phyloP scores from a whole-genome alignment of 1,284 basidiomycete genomes.

The Malassezia dermatis region DNA sequence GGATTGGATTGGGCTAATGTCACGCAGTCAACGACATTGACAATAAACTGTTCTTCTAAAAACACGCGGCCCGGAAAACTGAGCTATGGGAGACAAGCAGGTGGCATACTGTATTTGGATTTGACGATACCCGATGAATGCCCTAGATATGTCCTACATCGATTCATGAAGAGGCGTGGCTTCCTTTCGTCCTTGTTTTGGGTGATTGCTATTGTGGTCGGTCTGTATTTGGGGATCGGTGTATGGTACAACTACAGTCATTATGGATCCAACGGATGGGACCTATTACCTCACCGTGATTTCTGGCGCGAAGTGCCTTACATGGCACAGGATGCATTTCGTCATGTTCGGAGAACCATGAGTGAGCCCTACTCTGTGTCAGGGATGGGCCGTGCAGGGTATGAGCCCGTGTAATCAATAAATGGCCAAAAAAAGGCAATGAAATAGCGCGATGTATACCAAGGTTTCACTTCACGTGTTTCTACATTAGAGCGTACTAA shows the following conservation, averaged over 20 bases:
- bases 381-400: neutral
- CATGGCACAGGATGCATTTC: constrained; percentile 23
- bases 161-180: neutral
- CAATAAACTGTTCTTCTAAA: neutral
- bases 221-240: constrained; percentile 26
- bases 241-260: constrained; percentile 39
- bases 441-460: no score
- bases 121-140: neutral
- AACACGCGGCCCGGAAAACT: neutral
- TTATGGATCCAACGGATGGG: constrained; percentile 39
- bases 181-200: neutral
- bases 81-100: neutral
- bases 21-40: neutral
- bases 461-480: no score
- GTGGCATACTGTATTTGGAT: neutral
- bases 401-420: constrained; percentile 5
- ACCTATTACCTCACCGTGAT: constrained; percentile 34
- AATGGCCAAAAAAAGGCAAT: neutral
- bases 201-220: constrained; percentile 14
- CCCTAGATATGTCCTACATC: neutral
- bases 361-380: neutral
- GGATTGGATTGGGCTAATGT: neutral
- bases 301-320: constrained; percentile 38
- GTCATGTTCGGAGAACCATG: constrained; percentile 13
- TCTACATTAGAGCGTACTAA: neutral